Evolutionary conservation across 2,329 filamentous ascomycete species (phyloP).

Genomic region (Moelleriella libera): DNA sequence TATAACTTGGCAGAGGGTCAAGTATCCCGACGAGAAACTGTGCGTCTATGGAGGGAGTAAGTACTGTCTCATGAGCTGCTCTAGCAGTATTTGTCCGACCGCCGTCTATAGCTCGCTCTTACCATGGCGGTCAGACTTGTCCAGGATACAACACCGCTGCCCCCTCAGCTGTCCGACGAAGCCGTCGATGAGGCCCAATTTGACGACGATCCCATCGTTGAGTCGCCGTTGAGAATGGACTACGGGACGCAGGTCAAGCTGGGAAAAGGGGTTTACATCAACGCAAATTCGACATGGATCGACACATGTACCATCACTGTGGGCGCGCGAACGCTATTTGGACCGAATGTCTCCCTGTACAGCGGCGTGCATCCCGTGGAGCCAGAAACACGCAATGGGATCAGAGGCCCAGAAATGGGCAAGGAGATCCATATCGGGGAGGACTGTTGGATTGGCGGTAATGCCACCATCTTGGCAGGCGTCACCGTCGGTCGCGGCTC

Average conservation of each 20-base stretch:
- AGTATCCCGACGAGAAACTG: conserved; percentile 2
- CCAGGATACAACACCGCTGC: conserved; percentile 2
- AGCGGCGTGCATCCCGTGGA: conserved; percentile 66
- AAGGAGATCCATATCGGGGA: conserved; percentile 62
- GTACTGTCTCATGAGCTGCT: neutral
- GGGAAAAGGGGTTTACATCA: conserved; percentile 61
- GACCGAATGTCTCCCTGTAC: conserved; percentile 66
- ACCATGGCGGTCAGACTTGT: conserved; percentile 1
- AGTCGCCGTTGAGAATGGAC: conserved; percentile 6
- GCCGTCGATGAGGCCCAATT: conserved; percentile 4
- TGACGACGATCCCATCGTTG: conserved; percentile 8
- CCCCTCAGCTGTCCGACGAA: conserved; percentile 2
- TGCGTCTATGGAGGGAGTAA: conserved; percentile 4
- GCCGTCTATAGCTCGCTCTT: neutral
- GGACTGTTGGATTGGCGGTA: conserved; percentile 70
- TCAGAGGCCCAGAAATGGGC: conserved; percentile 59
- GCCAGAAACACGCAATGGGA: conserved; percentile 59
- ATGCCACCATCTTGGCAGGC: conserved; percentile 57
- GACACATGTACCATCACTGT: conserved; percentile 65
- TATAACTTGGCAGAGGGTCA: conserved; percentile 2
- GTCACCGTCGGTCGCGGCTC: conserved; percentile 64
- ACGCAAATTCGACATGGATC: conserved; percentile 58
- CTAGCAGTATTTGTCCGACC: neutral
- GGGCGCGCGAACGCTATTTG: conserved; percentile 63
- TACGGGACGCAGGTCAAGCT: conserved; percentile 18